These are phyloP conservation scores for Penicillium polonicum DNA, from an alignment of 2,329 filamentous ascomycete genomes.

Conservation along the genomic window DNA sequence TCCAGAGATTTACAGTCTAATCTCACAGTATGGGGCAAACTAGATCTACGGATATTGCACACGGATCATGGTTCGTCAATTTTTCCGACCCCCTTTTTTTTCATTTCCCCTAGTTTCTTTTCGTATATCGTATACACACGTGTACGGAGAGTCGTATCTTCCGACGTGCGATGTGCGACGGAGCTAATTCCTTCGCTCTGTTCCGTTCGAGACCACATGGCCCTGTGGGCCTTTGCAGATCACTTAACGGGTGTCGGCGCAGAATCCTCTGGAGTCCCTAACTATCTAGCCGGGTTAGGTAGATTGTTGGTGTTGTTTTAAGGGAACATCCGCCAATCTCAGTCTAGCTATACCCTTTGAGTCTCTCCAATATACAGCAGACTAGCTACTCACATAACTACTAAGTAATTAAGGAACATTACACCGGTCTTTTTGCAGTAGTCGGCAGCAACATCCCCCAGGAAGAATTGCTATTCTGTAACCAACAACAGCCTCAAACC, in stretches of 20 bases:
- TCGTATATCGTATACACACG: no score
- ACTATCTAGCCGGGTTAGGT: background rate
- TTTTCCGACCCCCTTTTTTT: background rate
- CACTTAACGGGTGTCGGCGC: background rate
- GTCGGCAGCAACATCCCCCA: background rate
- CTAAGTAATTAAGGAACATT: conserved; percentile 1
- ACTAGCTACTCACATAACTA: background rate
- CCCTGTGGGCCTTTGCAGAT: conserved; percentile 3
- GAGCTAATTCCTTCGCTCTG: background rate
- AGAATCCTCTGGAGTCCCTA: background rate
- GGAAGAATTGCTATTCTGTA: background rate
- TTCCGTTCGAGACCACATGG: background rate
- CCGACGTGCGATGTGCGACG: conserved; percentile 1
- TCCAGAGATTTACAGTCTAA: background rate
- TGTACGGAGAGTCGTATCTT: background rate
- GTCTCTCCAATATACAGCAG: background rate
- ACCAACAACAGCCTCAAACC: background rate
- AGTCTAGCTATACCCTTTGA: background rate
- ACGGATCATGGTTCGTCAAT: background rate
- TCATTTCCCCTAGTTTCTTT: background rate
- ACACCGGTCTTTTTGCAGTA: background rate
- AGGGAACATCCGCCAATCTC: background rate
- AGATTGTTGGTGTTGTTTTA: background rate
- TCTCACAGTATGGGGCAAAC: background rate
- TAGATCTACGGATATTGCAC: background rate